Base-by-base conservation (phyloP, 208 protist species). In the Crithidia bombi region DNA sequence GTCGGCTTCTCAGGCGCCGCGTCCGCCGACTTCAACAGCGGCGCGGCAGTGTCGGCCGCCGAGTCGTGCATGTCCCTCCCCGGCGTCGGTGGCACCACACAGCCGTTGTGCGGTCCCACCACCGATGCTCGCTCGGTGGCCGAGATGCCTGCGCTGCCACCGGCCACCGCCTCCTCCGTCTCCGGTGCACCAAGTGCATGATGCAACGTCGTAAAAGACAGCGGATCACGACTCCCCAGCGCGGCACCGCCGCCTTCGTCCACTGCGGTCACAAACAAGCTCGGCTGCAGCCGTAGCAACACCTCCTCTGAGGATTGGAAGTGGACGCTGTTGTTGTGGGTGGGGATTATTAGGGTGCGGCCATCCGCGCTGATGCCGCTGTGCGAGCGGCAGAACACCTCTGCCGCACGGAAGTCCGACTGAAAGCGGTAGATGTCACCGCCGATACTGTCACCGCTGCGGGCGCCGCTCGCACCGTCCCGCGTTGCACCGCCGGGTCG, bases 371-470 rank as follows among this genome's bases (percentile, higher is more conserved):
- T 78, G 59, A 95, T 84, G 38, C 79, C 79, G 65, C 81, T 87
- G 67, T 81, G 75, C 10, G 74, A 68, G 54, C 82, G 81, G 55
- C 73, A 87, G 70, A 95, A 95, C 15, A 89, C 79, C 33, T 87
- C 83, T 3, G 43, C 57, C 6, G 90, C 57, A 15, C 74, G 77
- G 47, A 95, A 85, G 62, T 85, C 72, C 2, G 85, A 85, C 35
- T 76, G 63, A 51, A 90, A 87, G 47, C 69, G 75, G 50, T 73
- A 58, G 12, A 51, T 57, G 54, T 79, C 83, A 28, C 55, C 77
- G 17, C 6, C 44, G 15, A 33, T 49, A 26, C 61, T 73, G 33
- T 36, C 25, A 35, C 32, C 65, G 43, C 50, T 44, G 51, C 14
- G 33, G 28, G 30, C 52, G 32, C 23, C 21, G 35, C 56, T 58